Evolutionary conservation across 306 rosid species (phyloP), one percentile per base, ranked within the genome.

Genomic region (Vigna hirtella): DNA sequence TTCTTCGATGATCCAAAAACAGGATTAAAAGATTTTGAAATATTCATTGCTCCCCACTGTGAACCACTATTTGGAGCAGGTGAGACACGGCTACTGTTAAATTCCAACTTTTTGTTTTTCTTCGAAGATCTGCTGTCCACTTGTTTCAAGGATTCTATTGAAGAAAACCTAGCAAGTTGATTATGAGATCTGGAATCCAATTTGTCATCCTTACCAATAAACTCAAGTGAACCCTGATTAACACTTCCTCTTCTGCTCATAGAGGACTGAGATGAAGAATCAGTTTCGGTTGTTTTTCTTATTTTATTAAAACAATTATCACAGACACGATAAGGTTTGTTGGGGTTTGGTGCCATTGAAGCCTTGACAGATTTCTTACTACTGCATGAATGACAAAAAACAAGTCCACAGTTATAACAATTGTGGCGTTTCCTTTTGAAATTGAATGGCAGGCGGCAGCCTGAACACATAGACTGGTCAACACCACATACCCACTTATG

Each of bases 401-500:
- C 98, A 82, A 95, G 98, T 79, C 98, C 99, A 79, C 99, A 95
- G 69, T 95, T 92, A 58, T 92, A 95, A 83, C 99, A 95, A 76
- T 95, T 95, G 85, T 95, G 99, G 30, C 99, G 98, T 77, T 95
- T 95, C 78, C 99, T 89, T 85, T 95, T 95, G 82, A 95, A 95
- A 88, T 91, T 95, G 81, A 95, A 95, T 43, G 97, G 96, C 51
- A 91, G 72, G 38, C 94, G 98, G 81, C 99, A 95, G 22, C 99
- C 99, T 40, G 99, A 95, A 87, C 99, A 95, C 98, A 95, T 88
- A 48, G 99, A 95, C 86, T 93, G 99, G 81, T 95, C 99, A 76
- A 93, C 92, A 86, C 99, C 99, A 77, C 98, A 95, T 61, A 89
- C 96, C 99, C 99, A 95, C 88, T 91, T 93, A 83, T 95, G 99